phyloP scores from a whole-genome alignment of 176 grass and related monocot genomes.

The Olyra latifolia region DNA sequence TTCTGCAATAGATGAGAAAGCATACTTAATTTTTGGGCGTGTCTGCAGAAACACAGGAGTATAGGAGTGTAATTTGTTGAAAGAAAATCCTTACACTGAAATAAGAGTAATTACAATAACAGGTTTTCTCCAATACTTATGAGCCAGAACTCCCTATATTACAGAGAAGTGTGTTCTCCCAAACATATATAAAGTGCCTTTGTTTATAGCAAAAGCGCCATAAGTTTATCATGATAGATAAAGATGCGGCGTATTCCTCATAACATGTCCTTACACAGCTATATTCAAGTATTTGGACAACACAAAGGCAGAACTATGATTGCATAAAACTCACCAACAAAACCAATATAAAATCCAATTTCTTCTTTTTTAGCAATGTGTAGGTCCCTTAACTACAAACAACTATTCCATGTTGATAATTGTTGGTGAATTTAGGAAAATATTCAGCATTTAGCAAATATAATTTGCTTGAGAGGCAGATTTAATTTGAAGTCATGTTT shows the following conservation, averaged over 20 bases:
- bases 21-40: conserved; percentile 2
- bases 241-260: not conserved
- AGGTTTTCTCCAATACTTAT: conserved; percentile 66
- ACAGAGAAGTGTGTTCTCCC: conserved; percentile 61
- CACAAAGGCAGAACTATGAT: conserved; percentile 3
- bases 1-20: conserved; percentile 34
- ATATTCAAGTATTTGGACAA: conserved; percentile 1
- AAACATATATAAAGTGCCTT: conserved; percentile 70
- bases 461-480: not conserved
- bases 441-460: not conserved
- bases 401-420: not conserved
- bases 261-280: not conserved
- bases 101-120: conserved; percentile 56
- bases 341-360: conserved; percentile 81
- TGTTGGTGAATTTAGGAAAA: no score
- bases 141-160: conserved; percentile 69
- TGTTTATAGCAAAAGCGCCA: conserved; percentile 25
- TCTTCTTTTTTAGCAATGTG: conserved; percentile 60
- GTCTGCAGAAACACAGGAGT: conserved; percentile 10
- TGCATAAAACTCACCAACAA: conserved; percentile 55
- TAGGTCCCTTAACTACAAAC: conserved; percentile 56
- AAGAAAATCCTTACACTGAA: conserved; percentile 50
- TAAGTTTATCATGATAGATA: conserved; percentile 9
- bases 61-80: not conserved
- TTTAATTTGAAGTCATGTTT: not conserved